Conservation (phyloP, 2,329 filamentous ascomycete genomes). For the Hansfordia pulvinata region DNA sequence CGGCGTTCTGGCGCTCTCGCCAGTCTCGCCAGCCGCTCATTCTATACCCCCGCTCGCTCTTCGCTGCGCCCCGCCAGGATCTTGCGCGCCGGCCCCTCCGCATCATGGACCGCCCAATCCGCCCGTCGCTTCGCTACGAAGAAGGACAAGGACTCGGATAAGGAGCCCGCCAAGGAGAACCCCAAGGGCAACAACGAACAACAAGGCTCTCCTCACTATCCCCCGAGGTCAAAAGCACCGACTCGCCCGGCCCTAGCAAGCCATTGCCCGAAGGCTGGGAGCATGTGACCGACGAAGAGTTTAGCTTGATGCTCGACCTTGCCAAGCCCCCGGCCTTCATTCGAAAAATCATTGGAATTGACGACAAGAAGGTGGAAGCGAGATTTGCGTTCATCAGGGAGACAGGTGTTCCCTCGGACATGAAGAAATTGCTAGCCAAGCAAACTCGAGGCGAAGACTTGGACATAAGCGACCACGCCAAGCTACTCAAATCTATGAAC, state of each 20-base stretch:
- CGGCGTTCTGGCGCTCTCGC: constrained; percentile 15
- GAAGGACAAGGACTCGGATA: constrained; percentile 8
- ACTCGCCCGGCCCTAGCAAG: constrained; percentile 14
- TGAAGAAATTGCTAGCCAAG: constrained; percentile 7
- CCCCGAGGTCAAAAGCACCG: constrained; percentile 13
- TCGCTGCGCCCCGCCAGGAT: constrained; percentile 10
- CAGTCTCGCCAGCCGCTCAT: constrained; percentile 11
- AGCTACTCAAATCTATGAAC: constrained; percentile 7
- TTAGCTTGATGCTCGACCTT: constrained; percentile 1
- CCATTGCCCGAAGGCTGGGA: constrained; percentile 16
- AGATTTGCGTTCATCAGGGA: constrained; percentile 5
- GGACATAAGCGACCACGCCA: constrained; percentile 5
- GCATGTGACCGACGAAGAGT: constrained; percentile 10
- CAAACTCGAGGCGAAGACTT: constrained; percentile 2
- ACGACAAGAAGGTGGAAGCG: too few species aligned
- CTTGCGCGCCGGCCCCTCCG: constrained; percentile 10
- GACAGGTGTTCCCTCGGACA: constrained; percentile 7
- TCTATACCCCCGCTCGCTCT: constrained; percentile 10
- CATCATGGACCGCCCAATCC: constrained; percentile 8
- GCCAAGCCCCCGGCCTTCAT: not conserved
- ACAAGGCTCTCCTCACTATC: constrained; percentile 2
- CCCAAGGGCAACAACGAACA: constrained; percentile 4
- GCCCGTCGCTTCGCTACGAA: constrained; percentile 12
- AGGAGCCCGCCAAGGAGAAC: not conserved
- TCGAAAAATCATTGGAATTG: too few species aligned